A percentile compares a stretch with the other conserved stretches of the same genome.
Conservation (phyloP, 2,329 filamentous ascomycete genomes). For the Septoria linicola region DNA sequence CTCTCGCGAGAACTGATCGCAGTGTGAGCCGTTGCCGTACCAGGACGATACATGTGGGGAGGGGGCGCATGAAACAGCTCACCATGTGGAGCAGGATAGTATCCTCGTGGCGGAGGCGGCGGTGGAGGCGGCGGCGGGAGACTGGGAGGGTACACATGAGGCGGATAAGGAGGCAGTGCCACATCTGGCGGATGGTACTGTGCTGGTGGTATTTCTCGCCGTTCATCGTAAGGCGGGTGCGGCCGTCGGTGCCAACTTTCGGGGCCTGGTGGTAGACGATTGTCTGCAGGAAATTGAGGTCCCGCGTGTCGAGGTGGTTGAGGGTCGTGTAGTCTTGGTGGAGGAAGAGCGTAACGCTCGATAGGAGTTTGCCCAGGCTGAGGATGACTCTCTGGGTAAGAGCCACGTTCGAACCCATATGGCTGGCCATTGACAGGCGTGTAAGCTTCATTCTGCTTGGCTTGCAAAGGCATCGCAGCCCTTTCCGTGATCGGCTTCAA, state of each 20-base stretch:
- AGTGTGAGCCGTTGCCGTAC: constrained; percentile 12
- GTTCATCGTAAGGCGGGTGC: constrained; percentile 2
- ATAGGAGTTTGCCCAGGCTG: constrained; percentile 3
- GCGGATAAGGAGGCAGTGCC: constrained; percentile 14
- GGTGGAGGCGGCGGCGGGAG: constrained; percentile 22
- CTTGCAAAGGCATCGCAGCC: constrained; percentile 20
- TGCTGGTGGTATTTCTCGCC: background rate
- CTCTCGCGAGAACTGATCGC: constrained; percentile 28
- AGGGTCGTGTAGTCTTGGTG: constrained; percentile 6
- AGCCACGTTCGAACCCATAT: constrained; percentile 22
- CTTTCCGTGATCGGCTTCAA: constrained; percentile 12
- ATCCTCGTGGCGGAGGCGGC: constrained; percentile 13
- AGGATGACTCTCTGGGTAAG: constrained; percentile 15
- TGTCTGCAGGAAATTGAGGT: constrained; percentile 15
- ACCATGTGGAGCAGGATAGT: constrained; percentile 16
- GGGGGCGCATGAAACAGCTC: constrained; percentile 1
- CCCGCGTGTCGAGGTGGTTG: constrained; percentile 13
- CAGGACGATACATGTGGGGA: constrained; percentile 18
- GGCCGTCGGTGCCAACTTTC: constrained; percentile 20
- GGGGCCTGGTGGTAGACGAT: constrained; percentile 17
- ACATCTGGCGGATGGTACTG: constrained; percentile 8
- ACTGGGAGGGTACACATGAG: constrained; percentile 19
- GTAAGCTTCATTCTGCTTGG: constrained; percentile 19
- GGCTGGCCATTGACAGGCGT: constrained; percentile 7
- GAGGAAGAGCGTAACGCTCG: constrained; percentile 13